These are phyloP conservation scores for Rhizopogon vesiculosus DNA, from an alignment of 768 basidiomycete genomes.

Conservation along the genomic window DNA sequence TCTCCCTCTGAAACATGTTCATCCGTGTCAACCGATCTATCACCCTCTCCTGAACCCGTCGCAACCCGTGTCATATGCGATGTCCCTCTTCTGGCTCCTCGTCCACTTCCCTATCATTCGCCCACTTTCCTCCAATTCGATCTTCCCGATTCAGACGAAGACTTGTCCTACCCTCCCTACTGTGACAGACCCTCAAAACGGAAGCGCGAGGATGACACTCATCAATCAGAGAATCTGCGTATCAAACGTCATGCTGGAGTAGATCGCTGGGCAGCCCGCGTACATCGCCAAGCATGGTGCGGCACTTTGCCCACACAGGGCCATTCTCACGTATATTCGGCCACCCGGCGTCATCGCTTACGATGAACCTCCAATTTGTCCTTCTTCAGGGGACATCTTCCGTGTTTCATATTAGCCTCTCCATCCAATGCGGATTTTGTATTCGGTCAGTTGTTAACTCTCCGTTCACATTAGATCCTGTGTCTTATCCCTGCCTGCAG, in stretches of 20 bases:
- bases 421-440: neutral
- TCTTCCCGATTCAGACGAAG: slow-evolving; percentile 62
- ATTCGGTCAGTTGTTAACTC: neutral
- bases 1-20: slow-evolving; percentile 40
- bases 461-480: neutral
- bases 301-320: neutral
- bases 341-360: neutral
- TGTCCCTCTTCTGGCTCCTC: slow-evolving; percentile 64
- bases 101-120: slow-evolving; percentile 65
- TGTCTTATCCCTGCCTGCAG: too few relatives aligned
- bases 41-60: slow-evolving; percentile 23
- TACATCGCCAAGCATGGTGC: slow-evolving; percentile 6
- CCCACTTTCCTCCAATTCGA: slow-evolving; percentile 68
- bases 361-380: neutral
- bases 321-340: neutral
- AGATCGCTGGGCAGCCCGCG: slow-evolving; percentile 16
- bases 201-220: slow-evolving; percentile 35
- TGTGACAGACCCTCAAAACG: slow-evolving; percentile 50
- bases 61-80: slow-evolving; percentile 53
- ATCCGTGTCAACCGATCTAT: slow-evolving; percentile 17
- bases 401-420: neutral
- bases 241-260: slow-evolving; percentile 21
- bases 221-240: slow-evolving; percentile 5
- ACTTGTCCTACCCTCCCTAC: slow-evolving; percentile 68
- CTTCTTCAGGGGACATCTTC: neutral